phyloP scores from a whole-genome alignment of 345 rosid genomes.

The Gynandropsis gynandra region DNA sequence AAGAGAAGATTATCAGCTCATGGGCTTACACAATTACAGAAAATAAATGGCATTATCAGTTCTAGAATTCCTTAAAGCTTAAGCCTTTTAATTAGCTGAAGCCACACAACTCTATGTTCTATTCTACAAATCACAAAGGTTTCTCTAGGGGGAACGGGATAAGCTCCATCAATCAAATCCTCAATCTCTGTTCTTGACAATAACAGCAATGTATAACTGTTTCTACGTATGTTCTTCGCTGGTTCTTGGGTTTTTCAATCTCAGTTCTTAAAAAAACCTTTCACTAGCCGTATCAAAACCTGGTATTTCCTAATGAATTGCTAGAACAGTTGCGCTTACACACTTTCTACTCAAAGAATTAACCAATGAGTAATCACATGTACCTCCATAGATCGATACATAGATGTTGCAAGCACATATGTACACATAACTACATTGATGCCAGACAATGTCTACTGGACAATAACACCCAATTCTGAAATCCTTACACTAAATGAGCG shows the following conservation, averaged over 20 bases:
- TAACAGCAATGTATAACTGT: no score
- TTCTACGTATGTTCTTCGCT: no score
- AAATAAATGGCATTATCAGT: neutral
- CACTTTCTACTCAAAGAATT: neutral
- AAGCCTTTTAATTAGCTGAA: neutral
- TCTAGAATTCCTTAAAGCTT: neutral
- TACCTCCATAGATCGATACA: neutral
- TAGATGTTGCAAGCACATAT: neutral
- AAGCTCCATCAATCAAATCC: no score
- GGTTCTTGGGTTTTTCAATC: no score
- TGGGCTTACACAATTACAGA: no score
- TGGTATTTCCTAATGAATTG: neutral
- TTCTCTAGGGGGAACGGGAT: no score
- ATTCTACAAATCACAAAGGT: no score
- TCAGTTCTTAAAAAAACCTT: neutral
- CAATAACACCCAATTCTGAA: neutral
- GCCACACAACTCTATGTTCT: neutral
- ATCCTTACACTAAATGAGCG: neutral
- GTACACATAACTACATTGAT: neutral
- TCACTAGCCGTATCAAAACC: constrained; percentile 8
- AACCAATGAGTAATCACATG: neutral
- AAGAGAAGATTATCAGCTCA: no score
- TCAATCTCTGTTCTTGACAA: no score
- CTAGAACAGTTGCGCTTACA: neutral
- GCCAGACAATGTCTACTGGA: neutral